Percentiles rank a stretch among this genome's conserved stretches.
phyloP scores from a whole-genome alignment of 805 yeast species.

The Diddensiella santjacobensis region DNA sequence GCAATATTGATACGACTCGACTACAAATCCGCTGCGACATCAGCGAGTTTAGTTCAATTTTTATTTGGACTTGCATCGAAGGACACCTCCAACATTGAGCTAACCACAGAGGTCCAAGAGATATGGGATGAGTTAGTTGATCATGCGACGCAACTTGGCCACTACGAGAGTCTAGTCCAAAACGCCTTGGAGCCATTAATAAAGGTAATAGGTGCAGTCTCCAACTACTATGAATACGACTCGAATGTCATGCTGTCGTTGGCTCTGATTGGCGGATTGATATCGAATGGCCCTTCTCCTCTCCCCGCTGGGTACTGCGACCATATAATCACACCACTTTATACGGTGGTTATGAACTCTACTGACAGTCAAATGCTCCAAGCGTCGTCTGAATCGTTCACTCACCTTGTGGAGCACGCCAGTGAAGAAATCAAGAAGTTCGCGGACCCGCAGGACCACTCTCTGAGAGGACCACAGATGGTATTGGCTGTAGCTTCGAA shows the following conservation, averaged over 20 bases:
- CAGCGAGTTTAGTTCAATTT: constrained; percentile 40
- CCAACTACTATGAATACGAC: constrained; percentile 46
- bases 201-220: constrained; percentile 1
- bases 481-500: constrained; percentile 64
- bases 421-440: constrained; percentile 26
- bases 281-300: constrained; percentile 27
- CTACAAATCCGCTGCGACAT: constrained; percentile 31
- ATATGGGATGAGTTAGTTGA: constrained; percentile 59
- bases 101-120: constrained; percentile 63
- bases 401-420: constrained; percentile 49
- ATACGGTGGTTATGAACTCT: constrained; percentile 45
- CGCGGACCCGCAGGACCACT: constrained; percentile 1
- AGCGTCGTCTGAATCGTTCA: constrained; percentile 69
- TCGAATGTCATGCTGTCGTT: constrained; percentile 57
- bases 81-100: constrained; percentile 71
- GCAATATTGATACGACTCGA: constrained; percentile 52
- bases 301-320: constrained; percentile 23
- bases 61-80: constrained; percentile 63
- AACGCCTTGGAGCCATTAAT: constrained; percentile 51
- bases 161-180: constrained; percentile 46
- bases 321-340: constrained; percentile 37
- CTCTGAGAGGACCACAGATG: constrained; percentile 44
- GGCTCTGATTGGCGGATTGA: constrained; percentile 39
- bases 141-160: constrained; percentile 40
- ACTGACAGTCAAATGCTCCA: constrained; percentile 78